These are phyloP conservation scores for Daldinia vernicosa DNA, from an alignment of 495 filamentous ascomycete species.

Conservation along the genomic window DNA sequence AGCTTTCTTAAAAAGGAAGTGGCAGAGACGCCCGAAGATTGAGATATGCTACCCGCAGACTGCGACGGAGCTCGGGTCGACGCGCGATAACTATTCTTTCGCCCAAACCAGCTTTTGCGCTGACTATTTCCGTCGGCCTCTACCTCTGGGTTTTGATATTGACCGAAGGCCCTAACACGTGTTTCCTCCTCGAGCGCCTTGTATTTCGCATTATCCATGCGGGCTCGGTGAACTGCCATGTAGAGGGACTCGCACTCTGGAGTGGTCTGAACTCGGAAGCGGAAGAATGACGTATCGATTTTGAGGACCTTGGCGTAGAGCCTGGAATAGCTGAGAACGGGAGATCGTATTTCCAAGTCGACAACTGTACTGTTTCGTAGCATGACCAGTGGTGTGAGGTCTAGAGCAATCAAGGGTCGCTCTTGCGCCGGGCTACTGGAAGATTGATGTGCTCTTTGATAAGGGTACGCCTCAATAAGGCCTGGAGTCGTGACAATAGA, in stretches of 20 bases:
- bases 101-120: slow-evolving; percentile 63
- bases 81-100: slow-evolving; percentile 67
- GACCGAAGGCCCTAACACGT: slow-evolving; percentile 59
- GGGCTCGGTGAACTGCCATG: slow-evolving; percentile 79
- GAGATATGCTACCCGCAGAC: slow-evolving; percentile 51
- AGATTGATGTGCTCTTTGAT: slow-evolving; percentile 58
- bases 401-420: slow-evolving; percentile 76
- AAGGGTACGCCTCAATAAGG: slow-evolving; percentile 82
- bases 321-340: slow-evolving; percentile 62
- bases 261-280: slow-evolving; percentile 79
- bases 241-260: slow-evolving; percentile 85
- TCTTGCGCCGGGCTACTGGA: slow-evolving; percentile 37
- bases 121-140: slow-evolving; percentile 54
- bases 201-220: slow-evolving; percentile 88
- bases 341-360: slow-evolving; percentile 92
- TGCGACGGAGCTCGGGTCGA: slow-evolving; percentile 62
- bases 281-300: slow-evolving; percentile 69
- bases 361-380: slow-evolving; percentile 88
- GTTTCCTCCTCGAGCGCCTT: slow-evolving; percentile 77
- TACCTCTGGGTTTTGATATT: slow-evolving; percentile 46
- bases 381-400: slow-evolving; percentile 87
- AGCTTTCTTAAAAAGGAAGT: slow-evolving; percentile 72
- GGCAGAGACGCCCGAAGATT: slow-evolving; percentile 72
- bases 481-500: slow-evolving; percentile 84
- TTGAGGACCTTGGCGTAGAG: slow-evolving; percentile 77